Conservation (phyloP, 768 basidiomycete genomes). For the Trametes punicea region DNA sequence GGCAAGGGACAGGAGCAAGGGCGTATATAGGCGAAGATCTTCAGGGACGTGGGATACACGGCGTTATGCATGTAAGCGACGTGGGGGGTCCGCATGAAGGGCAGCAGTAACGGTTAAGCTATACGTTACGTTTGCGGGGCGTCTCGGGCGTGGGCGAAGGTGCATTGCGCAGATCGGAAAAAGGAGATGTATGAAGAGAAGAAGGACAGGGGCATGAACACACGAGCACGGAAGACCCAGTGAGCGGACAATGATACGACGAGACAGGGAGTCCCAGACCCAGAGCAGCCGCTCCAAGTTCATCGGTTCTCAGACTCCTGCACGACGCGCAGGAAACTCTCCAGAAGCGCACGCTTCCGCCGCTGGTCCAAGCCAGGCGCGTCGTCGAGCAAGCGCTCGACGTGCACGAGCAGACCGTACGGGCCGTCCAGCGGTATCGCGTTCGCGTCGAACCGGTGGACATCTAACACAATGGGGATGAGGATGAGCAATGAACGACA, state of each 20-base stretch:
- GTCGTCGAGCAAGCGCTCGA: conserved; percentile 53
- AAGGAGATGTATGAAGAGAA: background rate
- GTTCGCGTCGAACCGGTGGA: conserved; percentile 71
- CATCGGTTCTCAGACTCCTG: conserved; percentile 27
- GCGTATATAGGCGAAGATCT: background rate
- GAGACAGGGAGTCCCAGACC: background rate
- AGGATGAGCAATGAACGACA: conserved; percentile 2
- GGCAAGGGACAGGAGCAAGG: background rate
- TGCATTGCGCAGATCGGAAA: conserved; percentile 1
- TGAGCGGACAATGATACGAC: no score
- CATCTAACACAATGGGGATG: conserved; percentile 41
- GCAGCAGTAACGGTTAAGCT: conserved; percentile 8
- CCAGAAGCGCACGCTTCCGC: conserved; percentile 49
- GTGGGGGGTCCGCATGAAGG: background rate
- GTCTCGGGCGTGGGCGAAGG: background rate
- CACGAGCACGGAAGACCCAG: background rate
- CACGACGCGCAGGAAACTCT: conserved; percentile 59
- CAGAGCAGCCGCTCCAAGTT: conserved; percentile 1
- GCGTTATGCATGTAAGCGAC: background rate
- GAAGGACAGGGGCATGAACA: background rate
- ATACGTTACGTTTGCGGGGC: conserved; percentile 15
- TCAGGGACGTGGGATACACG: background rate
- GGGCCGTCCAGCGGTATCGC: conserved; percentile 75
- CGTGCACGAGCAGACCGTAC: conserved; percentile 61
- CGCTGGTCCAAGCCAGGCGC: conserved; percentile 47